These are phyloP conservation scores for Phytophthora foliorum DNA, from an alignment of 352 stramenopile species.

Conservation along the genomic window DNA sequence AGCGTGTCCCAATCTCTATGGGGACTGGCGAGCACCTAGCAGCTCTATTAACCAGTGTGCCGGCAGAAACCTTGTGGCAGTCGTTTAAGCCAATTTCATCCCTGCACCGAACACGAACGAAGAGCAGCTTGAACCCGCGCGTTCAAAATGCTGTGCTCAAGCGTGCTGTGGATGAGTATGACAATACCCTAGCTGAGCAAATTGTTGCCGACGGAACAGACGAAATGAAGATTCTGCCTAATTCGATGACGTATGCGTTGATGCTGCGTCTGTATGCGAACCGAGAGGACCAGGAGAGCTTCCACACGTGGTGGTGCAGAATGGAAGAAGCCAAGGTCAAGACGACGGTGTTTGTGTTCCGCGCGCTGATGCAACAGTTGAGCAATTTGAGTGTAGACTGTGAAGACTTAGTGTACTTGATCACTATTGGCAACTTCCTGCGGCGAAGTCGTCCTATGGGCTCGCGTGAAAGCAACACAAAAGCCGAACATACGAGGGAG, in stretches of 20 bases:
- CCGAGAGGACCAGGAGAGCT: conserved; percentile 52
- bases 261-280: conserved; percentile 73
- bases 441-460: conserved; percentile 10
- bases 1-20: conserved; percentile 54
- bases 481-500: conserved; percentile 10
- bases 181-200: conserved; percentile 60
- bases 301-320: conserved; percentile 56
- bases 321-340: conserved; percentile 60
- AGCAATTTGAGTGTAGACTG: conserved; percentile 39
- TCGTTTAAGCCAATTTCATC: conserved; percentile 59
- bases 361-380: conserved; percentile 63
- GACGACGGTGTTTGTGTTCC: conserved; percentile 61
- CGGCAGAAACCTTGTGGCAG: conserved; percentile 61
- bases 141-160: conserved; percentile 76
- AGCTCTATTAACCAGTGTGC: conserved; percentile 49
- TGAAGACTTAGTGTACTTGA: conserved; percentile 35
- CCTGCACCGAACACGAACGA: conserved; percentile 51
- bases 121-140: conserved; percentile 29
- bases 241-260: conserved; percentile 81
- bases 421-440: conserved; percentile 43
- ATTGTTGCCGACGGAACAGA: conserved; percentile 54
- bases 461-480: conserved; percentile 4
- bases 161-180: conserved; percentile 61
- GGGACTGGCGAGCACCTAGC: conserved; percentile 59
- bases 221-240: conserved; percentile 52